Conservation (phyloP, 306 rosid genomes). For the Cicer arietinum region DNA sequence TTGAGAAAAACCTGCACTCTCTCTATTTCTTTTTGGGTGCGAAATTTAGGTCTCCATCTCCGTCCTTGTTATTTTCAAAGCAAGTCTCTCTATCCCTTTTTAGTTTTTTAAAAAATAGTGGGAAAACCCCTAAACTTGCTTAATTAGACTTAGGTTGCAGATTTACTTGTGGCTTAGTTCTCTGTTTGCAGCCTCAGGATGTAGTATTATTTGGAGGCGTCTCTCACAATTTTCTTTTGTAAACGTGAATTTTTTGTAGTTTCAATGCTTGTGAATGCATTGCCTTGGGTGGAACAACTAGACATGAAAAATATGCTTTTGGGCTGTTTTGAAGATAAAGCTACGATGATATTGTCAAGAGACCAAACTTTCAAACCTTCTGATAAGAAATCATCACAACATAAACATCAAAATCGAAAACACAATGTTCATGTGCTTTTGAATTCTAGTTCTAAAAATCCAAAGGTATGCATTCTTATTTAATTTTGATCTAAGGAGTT, state of each 20-base stretch:
- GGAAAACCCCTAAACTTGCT: too few species aligned
- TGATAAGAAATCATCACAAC: background rate
- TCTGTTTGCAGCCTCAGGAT: too few species aligned
- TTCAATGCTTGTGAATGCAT: constrained; percentile 8
- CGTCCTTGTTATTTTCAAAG: too few species aligned
- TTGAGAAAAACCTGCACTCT: too few species aligned
- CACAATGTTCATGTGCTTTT: constrained; percentile 15
- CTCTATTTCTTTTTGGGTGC: too few species aligned
- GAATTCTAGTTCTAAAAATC: background rate
- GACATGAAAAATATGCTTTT: background rate
- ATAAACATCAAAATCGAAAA: constrained; percentile 10
- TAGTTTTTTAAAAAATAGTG: too few species aligned
- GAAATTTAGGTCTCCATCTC: too few species aligned
- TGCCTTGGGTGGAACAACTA: background rate
- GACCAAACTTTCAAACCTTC: constrained; percentile 37
- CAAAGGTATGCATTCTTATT: background rate
- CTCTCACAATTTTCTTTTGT: background rate
- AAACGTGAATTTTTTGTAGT: constrained; percentile 21
- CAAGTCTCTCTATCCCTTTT: too few species aligned
- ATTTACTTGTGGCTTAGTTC: too few species aligned
- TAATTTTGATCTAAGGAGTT: too few species aligned
- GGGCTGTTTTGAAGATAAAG: constrained; percentile 4
- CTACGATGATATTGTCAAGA: constrained; percentile 34
- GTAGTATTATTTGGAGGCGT: background rate
- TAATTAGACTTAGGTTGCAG: too few species aligned